These are phyloP conservation scores for Clarireedia homoeocarpa DNA, from an alignment of 2,329 filamentous ascomycete species.

Conservation along the genomic window DNA sequence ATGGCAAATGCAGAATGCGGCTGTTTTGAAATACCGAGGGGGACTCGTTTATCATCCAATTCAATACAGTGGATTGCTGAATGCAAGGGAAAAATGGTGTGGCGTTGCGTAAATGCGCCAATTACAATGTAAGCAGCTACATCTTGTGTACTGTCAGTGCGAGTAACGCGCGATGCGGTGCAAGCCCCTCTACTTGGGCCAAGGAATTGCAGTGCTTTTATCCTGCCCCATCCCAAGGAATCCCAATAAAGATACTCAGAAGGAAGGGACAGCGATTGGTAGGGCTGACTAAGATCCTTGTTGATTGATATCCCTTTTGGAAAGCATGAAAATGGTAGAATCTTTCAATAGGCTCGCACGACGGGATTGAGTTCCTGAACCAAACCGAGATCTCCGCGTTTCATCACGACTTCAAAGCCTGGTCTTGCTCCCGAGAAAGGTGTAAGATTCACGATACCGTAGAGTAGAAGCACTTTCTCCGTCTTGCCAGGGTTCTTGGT, in stretches of 20 bases:
- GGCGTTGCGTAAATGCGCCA: conserved; percentile 4
- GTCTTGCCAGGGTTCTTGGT: background rate
- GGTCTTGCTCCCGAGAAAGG: background rate
- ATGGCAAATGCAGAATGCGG: background rate
- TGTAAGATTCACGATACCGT: too few relatives aligned
- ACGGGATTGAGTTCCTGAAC: background rate
- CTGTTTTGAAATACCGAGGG: background rate
- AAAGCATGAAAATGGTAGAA: background rate
- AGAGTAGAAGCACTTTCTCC: background rate
- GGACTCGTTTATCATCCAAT: conserved; percentile 5
- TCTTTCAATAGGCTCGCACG: background rate
- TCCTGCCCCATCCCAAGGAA: too few relatives aligned
- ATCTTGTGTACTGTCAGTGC: background rate
- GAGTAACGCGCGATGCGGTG: background rate
- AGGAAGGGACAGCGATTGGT: conserved; percentile 7
- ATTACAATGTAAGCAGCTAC: background rate
- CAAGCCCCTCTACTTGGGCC: conserved; percentile 1
- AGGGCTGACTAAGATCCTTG: conserved; percentile 10
- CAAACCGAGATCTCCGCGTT: conserved; percentile 1
- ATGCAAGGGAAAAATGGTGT: background rate
- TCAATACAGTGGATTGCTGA: background rate
- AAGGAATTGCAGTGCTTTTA: too few relatives aligned
- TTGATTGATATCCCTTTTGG: background rate
- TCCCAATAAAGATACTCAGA: background rate
- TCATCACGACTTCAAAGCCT: background rate